phyloP scores from a whole-genome alignment of 345 rosid genomes.

The Acer campestre region DNA sequence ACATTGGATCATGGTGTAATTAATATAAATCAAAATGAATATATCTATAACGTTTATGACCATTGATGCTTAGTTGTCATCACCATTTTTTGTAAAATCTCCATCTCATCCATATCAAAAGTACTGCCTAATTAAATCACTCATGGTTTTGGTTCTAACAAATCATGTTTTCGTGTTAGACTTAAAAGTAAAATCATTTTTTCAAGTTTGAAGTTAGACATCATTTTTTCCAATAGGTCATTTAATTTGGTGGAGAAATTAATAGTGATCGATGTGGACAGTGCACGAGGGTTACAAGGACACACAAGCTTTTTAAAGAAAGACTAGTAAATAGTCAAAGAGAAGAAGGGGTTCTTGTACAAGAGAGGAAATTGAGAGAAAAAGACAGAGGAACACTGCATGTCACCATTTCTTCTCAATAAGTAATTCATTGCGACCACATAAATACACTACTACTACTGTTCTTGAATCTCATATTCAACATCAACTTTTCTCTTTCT shows the following conservation, averaged over 20 bases:
- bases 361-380: constrained; percentile 38
- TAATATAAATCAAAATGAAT: too few species aligned
- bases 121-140: too few species aligned
- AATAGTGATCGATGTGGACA: not conserved
- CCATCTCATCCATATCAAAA: too few species aligned
- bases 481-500: not conserved
- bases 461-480: not conserved
- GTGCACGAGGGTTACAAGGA: not conserved
- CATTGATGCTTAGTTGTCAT: too few species aligned
- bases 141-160: too few species aligned
- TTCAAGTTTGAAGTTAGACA: too few species aligned
- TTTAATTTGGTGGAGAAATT: not conserved
- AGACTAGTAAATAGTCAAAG: not conserved
- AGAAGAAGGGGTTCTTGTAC: constrained; percentile 21
- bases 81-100: too few species aligned
- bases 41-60: too few species aligned
- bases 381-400: constrained; percentile 35
- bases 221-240: not conserved
- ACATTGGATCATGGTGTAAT: not conserved
- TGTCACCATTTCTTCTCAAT: constrained; percentile 15
- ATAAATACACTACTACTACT: not conserved
- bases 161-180: too few species aligned
- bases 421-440: constrained; percentile 22
- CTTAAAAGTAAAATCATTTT: too few species aligned
- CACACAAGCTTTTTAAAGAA: not conserved